Conservation (phyloP, 2,329 filamentous ascomycete species). For the Xylaria sp. region DNA sequence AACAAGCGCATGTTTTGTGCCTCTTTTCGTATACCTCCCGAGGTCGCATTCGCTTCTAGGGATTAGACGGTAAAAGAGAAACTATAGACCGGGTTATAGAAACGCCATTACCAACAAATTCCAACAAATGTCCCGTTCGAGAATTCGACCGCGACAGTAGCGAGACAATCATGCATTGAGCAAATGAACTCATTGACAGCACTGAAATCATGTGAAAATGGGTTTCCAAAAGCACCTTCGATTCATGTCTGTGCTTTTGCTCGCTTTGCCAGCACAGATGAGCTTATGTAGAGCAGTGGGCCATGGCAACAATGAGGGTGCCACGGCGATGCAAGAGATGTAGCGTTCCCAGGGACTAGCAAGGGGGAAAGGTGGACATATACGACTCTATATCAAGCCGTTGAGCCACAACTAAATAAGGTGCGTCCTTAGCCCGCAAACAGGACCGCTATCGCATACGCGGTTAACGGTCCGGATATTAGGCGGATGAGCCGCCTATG, state of each 20-base stretch:
- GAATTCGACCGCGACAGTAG: constrained; percentile 8
- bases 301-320: constrained; percentile 4
- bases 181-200: constrained; percentile 7
- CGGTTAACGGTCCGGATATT: constrained; percentile 19
- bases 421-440: constrained; percentile 6
- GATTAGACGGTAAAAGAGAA: constrained; percentile 21
- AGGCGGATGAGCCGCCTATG: constrained; percentile 17
- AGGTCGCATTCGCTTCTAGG: constrained; percentile 77
- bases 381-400: constrained; percentile 19
- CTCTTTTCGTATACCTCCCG: constrained; percentile 83
- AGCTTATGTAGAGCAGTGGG: constrained; percentile 11
- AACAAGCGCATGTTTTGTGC: constrained; percentile 98
- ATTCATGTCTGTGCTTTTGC: constrained; percentile 5
- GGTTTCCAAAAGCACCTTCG: constrained; percentile 5
- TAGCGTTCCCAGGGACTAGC: constrained; percentile 2
- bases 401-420: constrained; percentile 4
- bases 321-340: constrained; percentile 8
- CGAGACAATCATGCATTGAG: constrained; percentile 3
- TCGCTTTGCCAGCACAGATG: constrained; percentile 9
- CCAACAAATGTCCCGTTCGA: constrained; percentile 12
- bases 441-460: constrained; percentile 20
- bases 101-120: constrained; percentile 16
- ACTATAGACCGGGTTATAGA: constrained; percentile 17
- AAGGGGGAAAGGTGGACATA: constrained; percentile 18
- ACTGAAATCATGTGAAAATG: constrained; percentile 7